Evolutionary conservation across 495 filamentous ascomycete species (phyloP).

Genomic region (Hypoxylon crocopeplum): DNA sequence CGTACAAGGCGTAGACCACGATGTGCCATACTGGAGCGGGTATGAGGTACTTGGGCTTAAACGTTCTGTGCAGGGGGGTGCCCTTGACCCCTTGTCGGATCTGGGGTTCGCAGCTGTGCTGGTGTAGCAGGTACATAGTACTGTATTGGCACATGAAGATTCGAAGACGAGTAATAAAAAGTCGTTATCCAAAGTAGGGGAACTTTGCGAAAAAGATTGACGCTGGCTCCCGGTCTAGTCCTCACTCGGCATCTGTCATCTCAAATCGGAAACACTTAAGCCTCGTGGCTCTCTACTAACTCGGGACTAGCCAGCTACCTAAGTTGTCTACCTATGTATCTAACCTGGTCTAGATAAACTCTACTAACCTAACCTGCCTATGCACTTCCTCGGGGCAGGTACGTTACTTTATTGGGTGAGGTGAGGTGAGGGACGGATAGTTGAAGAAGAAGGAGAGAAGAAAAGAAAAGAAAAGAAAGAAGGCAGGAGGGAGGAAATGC

Average conservation of each 20-base stretch:
- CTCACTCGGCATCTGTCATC: constrained; percentile 22
- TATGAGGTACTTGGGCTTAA: too few species aligned
- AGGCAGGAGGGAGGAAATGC: too few species aligned
- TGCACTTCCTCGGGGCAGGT: too few species aligned
- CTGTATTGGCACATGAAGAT: too few species aligned
- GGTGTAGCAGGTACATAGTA: not conserved
- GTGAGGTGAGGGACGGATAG: too few species aligned
- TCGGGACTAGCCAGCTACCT: not conserved
- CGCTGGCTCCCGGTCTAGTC: not conserved
- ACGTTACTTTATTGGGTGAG: too few species aligned
- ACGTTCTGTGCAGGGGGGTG: not conserved
- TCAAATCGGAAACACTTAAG: constrained; percentile 11
- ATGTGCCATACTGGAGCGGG: too few species aligned
- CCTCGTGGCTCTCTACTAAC: constrained; percentile 27
- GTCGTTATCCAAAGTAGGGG: not conserved
- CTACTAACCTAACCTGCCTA: too few species aligned
- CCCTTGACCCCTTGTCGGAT: constrained; percentile 18
- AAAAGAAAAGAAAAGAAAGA: too few species aligned
- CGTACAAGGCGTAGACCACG: not conserved
- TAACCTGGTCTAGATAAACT: too few species aligned
- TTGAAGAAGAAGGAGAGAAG: too few species aligned
- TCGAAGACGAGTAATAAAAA: not conserved
- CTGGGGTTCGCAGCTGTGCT: constrained; percentile 18
- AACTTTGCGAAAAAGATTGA: constrained; percentile 1
- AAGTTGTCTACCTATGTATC: too few species aligned